A percentile compares a stretch with the other conserved stretches of the same genome.
phyloP scores from a whole-genome alignment of 2,329 filamentous ascomycete genomes.

The Lecanicillium sp. region DNA sequence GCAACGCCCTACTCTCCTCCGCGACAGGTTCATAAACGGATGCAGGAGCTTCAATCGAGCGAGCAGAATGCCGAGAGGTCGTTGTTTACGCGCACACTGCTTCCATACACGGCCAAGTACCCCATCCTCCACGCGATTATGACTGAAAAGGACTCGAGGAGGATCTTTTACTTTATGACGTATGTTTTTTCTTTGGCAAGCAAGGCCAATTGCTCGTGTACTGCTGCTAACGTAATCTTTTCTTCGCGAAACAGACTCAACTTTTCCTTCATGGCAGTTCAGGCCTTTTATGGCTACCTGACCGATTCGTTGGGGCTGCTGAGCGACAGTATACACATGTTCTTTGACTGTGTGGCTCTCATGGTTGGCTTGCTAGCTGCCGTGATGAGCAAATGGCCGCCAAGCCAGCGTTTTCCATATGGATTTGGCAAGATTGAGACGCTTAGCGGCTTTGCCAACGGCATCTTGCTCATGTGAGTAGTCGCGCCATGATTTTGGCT shows the following conservation, averaged over 20 bases:
- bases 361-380: slow-evolving; percentile 84
- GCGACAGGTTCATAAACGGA: slow-evolving; percentile 9
- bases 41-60: slow-evolving; percentile 16
- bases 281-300: slow-evolving; percentile 87
- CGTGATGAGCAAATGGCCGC: slow-evolving; percentile 94
- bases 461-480: slow-evolving; percentile 79
- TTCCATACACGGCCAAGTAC: slow-evolving; percentile 61
- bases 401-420: slow-evolving; percentile 81
- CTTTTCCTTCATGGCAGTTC: slow-evolving; percentile 88
- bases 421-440: slow-evolving; percentile 97
- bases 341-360: slow-evolving; percentile 93
- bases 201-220: not conserved
- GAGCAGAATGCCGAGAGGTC: slow-evolving; percentile 47
- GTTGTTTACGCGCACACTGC: slow-evolving; percentile 60
- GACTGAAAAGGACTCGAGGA: slow-evolving; percentile 81
- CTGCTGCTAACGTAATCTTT: slow-evolving; percentile 11
- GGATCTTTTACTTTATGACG: slow-evolving; percentile 97
- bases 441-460: slow-evolving; percentile 91
- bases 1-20: slow-evolving; percentile 20
- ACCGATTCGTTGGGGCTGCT: slow-evolving; percentile 92
- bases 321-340: slow-evolving; percentile 98
- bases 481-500: not conserved
- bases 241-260: slow-evolving; percentile 61
- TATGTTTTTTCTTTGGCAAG: slow-evolving; percentile 32
- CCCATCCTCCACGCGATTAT: slow-evolving; percentile 81